Conservation (phyloP, 2,329 filamentous ascomycete genomes). For the Colletotrichum sp. region DNA sequence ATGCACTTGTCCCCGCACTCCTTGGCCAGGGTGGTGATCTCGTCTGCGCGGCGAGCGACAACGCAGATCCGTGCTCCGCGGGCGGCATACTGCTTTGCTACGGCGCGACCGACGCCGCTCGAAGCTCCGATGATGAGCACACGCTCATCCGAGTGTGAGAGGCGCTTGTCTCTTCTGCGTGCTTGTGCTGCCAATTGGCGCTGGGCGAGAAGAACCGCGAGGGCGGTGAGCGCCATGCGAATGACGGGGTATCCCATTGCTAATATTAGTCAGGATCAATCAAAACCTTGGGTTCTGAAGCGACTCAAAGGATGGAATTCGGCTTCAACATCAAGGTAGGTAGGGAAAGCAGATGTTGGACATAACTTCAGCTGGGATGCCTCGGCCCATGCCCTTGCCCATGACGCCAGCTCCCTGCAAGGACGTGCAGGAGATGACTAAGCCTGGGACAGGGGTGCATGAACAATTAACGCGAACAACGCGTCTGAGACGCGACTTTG, state of each 20-base stretch:
- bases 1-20: conserved; percentile 3
- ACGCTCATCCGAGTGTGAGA: not conserved
- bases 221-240: not conserved
- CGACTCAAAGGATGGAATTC: not conserved
- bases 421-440: not conserved
- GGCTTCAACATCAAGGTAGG: not conserved
- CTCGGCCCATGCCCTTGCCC: not conserved
- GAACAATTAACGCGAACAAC: not conserved
- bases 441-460: fast-evolving
- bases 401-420: not conserved
- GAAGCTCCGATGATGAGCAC: conserved; percentile 12
- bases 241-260: not conserved
- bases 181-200: not conserved
- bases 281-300: not conserved
- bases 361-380: not conserved
- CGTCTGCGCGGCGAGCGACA: not conserved
- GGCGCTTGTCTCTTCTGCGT: not conserved
- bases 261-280: not conserved
- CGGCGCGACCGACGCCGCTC: conserved; percentile 6
- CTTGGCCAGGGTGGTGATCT: not conserved
- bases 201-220: not conserved
- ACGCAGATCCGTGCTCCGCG: conserved; percentile 6
- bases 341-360: not conserved
- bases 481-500: not conserved
- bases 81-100: conserved; percentile 5